These are phyloP conservation scores for Grammothele lineata DNA, from an alignment of 768 basidiomycete genomes.

Conservation along the genomic window DNA sequence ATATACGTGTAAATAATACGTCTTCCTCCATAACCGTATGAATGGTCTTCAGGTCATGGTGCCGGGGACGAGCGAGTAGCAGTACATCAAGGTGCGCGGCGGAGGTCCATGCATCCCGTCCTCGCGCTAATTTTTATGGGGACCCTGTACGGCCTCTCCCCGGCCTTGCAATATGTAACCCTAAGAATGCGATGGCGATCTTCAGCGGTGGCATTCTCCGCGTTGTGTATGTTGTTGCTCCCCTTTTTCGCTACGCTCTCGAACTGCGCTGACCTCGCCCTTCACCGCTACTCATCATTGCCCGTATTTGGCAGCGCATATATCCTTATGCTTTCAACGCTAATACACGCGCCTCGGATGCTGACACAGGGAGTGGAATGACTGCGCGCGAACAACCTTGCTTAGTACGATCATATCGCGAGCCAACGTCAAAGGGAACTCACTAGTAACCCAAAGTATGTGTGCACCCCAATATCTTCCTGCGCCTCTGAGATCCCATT, in stretches of 20 bases:
- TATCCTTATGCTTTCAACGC: too few relatives aligned
- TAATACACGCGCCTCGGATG: too few relatives aligned
- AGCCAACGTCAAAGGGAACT: neutral
- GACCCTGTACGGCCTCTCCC: conserved; percentile 22
- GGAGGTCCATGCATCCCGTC: neutral
- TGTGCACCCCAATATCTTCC: conserved; percentile 30
- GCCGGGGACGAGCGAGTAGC: conserved; percentile 58
- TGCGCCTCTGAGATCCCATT: conserved; percentile 19
- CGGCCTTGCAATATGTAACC: conserved; percentile 30
- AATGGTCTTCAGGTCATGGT: conserved; percentile 69
- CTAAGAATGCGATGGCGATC: conserved; percentile 51
- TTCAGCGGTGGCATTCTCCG: conserved; percentile 63
- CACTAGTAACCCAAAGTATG: conserved; percentile 33
- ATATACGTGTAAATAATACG: too few relatives aligned
- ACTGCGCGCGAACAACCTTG: conserved; percentile 28
- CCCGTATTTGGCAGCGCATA: conserved; percentile 69
- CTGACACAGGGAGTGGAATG: conserved; percentile 66
- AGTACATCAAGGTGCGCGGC: conserved; percentile 53
- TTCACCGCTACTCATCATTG: conserved; percentile 56
- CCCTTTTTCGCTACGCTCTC: conserved; percentile 40
- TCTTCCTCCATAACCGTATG: conserved; percentile 65
- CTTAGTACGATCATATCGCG: neutral
- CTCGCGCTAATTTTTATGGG: neutral
- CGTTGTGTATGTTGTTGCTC: conserved; percentile 14
- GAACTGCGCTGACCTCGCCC: conserved; percentile 34